Evolutionary conservation across 805 yeast species (phyloP), one percentile per base, ranked within the genome.

Genomic region (Pichia manshurica): DNA sequence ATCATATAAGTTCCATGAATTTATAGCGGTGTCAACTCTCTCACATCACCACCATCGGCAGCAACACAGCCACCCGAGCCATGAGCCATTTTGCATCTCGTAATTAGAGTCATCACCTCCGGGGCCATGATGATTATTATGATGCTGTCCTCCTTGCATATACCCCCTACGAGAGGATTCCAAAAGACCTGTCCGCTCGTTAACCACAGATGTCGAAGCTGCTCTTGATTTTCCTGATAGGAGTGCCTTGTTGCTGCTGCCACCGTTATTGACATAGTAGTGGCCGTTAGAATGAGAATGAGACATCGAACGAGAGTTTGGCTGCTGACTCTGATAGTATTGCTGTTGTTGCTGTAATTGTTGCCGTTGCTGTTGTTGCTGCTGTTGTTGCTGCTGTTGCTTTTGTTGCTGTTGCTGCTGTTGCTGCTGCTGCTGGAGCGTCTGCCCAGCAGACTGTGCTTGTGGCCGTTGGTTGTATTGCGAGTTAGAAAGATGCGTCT

Each of bases 381-480:
- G 33, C 29, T 43, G 46, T 20, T 22, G 17, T 9, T 44, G 42
- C 12, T 44, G 46, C 9, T 43, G 41, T 25, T 43, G 45, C 32
- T 41, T 50, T 23, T 52, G 56, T 37, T 50, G 49, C 21, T 46
- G 46, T 32, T 50, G 48, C n/a, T 42, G 45, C 7, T 42, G 45
- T 15, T 39, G 45, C 15, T 50, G 51, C n/a, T 50, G 57, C 2
- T 51, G 53, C 5, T 25, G 42, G 15, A 21, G 35, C 25, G 45
- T 44, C 17, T 51, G 53, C 52, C 46, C 13, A 36, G 36, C 39
- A 38, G 37, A 17, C 29, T 40, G 49, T 43, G 32, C 40, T 25
- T 47, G 49, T 51, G 52, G 52, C 37, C 39, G 55, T 54, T 46
- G 48, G 5, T 41, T 34, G 21, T 42, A 33, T 17, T 45, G 45